Conservation (phyloP, 768 basidiomycete genomes). For the Crassisporium funariophilum region DNA sequence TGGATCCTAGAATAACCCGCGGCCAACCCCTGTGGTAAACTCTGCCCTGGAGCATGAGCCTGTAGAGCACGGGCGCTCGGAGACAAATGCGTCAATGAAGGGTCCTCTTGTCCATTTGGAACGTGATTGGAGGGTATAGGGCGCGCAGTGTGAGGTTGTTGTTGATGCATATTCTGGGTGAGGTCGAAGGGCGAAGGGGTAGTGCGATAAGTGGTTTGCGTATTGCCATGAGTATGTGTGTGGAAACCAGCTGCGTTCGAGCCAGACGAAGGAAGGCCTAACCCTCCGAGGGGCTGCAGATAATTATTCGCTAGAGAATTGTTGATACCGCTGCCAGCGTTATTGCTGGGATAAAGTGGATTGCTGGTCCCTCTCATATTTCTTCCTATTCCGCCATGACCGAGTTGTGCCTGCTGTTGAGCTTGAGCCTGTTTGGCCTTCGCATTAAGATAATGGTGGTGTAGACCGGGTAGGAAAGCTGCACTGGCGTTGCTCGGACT, state of each 20-base stretch:
- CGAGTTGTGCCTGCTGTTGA: conserved; percentile 28
- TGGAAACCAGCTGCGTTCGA: conserved; percentile 40
- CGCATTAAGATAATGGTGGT: conserved; percentile 61
- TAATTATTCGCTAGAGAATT: conserved; percentile 33
- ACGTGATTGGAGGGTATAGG: conserved; percentile 30
- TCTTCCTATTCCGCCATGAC: conserved; percentile 31
- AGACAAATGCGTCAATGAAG: conserved; percentile 41
- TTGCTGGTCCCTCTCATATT: conserved; percentile 35
- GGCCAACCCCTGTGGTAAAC: conserved; percentile 88
- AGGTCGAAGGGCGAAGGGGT: conserved; percentile 48
- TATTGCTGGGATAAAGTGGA: conserved; percentile 23
- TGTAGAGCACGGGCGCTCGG: conserved; percentile 81
- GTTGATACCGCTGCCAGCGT: conserved; percentile 10
- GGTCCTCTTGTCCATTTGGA: conserved; percentile 16
- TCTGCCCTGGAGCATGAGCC: conserved; percentile 87
- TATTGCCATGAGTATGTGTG: conserved; percentile 39
- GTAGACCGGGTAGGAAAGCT: conserved; percentile 76
- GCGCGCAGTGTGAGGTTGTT: conserved; percentile 28
- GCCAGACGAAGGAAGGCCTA: conserved; percentile 31
- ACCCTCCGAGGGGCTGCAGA: conserved; percentile 23
- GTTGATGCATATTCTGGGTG: conserved; percentile 40
- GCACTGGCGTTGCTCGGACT: conserved; percentile 80
- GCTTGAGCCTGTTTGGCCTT: conserved; percentile 43
- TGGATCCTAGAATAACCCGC: conserved; percentile 91
- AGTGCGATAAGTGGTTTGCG: conserved; percentile 41